Evolutionary conservation across 805 yeast species (phyloP), one percentile per base, ranked within the genome.

Genomic region (Yarrowia porcina): DNA sequence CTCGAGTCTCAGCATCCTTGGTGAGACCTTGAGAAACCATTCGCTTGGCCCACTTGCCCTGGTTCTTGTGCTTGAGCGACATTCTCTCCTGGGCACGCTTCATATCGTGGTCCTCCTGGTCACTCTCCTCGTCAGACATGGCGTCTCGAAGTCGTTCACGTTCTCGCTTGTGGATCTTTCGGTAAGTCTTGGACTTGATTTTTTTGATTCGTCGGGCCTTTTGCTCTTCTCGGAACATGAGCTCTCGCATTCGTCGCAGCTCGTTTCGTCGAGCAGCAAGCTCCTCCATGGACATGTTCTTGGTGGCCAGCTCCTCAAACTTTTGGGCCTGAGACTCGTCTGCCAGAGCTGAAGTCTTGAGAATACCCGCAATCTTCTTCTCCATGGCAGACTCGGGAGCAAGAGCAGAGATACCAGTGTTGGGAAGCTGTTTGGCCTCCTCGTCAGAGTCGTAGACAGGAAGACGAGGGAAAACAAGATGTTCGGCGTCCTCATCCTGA

Each of bases 201-300:
- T 93, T 94, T 78, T 93, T 93, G 70, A 94, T 81, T 69, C 99
- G 83, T 74, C 84, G 91, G 10, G 98, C 92, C 70, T 89, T 87
- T 71, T 86, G 83, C 77, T 93, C 97, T 70, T 93, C 97, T 69
- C 98, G 82, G 77, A 91, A 94, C 97, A 93, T 90, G 66, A 93
- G 82, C 72, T 94, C 99, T 67, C 99, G 83, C 97, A 91, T 90
- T 70, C 88, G 76, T 68, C 98, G 83, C 68, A 93, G 80, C 75
- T 93, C 97, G 64, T 84, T 83, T 8, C 94, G 87, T 65, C 96
- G 81, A 72, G 85, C 84, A 63, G 78, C 76, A 77, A 93, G 76
- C 57, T 94, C 98, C 65, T 88, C 96, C 27, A 86, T 82, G 0
- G 94, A 81, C 73, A 93, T 76, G 70, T 87, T 86, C 1, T 96